Evolutionary conservation across 2,329 filamentous ascomycete species (phyloP), one percentile per base, ranked within the genome.

Genomic region (Neofusicoccum umdonicola): DNA sequence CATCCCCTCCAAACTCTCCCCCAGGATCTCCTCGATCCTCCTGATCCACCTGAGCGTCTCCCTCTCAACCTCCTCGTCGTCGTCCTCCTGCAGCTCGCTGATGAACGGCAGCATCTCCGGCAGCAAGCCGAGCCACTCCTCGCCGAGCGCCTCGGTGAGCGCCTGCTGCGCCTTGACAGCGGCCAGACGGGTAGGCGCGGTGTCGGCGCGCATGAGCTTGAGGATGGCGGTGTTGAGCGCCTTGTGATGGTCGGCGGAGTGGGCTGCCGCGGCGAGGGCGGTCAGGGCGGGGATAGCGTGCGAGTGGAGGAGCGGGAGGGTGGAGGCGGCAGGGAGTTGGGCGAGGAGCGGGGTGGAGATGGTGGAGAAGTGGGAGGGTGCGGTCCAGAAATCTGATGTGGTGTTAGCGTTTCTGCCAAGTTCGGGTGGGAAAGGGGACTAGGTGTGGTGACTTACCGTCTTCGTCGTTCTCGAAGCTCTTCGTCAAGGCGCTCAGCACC

Each of bases 41-140:
- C 89, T 86, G 71, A 98, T 95, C 94, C 95, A 97, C 72, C 87
- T 84, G 74, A 93, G 86, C 42, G 93, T 94, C 81, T 97, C 93
- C 73, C 88, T 83, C 81, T 99, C 95, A 27, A 99, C 94, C 34
- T 85, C 84, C 80, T 98, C 95, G 73, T 98, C 93, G 70, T 98
- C 95, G 75, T 99, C 95, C 74, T 99, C 95, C 80, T 97, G 90
- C 72, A 97, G 78, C 81, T 99, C 95, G 72, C 92, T 96, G 71
- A 99, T 97, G 68, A 94, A 92, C 19, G 96, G 94, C 75, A 99
- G 80, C 90, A 97, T 98, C 84, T 99, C 95, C 0, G 94, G 92
- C 74, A 98, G 77, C 81, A 96, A 85, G 1, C 88, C 86, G 66
- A 99, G 80, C 95, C 95, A 99, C 74, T 99, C 95, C 76, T 98